Percentiles rank a stretch among this genome's conserved stretches.
Conservation (phyloP, 2,329 filamentous ascomycete genomes). For the Xenoacremonium recifei region DNA sequence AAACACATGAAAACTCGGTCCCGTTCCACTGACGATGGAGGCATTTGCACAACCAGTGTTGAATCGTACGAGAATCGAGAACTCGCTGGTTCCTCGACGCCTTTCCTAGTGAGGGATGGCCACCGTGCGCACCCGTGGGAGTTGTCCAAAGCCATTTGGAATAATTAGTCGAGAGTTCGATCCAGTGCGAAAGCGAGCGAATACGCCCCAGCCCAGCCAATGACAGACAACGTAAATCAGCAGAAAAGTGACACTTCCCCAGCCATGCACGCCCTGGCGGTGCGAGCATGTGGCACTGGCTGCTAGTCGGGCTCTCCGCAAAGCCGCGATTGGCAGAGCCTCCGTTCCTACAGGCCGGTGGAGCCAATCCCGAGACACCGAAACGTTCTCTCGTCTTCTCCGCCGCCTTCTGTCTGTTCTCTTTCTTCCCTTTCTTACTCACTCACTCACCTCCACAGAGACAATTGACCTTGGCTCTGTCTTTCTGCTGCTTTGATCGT, state of each 20-base stretch:
- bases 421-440: constrained; percentile 6
- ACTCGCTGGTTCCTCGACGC: no score
- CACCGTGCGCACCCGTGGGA: no score
- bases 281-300: not conserved
- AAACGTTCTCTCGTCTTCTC: constrained; percentile 10
- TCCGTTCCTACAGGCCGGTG: not conserved
- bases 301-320: not conserved
- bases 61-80: no score
- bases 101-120: no score
- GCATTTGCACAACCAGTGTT: no score
- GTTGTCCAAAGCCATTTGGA: no score
- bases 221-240: not conserved
- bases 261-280: not conserved
- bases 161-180: no score
- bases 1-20: no score
- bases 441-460: not conserved
- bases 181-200: no score
- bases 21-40: no score
- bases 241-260: not conserved
- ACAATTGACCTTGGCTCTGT: not conserved
- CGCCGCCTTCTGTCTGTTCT: constrained; percentile 14
- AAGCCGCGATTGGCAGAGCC: not conserved
- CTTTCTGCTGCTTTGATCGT: not conserved
- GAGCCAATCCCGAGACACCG: constrained; percentile 9
- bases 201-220: no score